Evolutionary conservation across 148 eudicot genomes (phyloP), one percentile per base, ranked within the genome.

Genomic region (Nyssa sinensis): DNA sequence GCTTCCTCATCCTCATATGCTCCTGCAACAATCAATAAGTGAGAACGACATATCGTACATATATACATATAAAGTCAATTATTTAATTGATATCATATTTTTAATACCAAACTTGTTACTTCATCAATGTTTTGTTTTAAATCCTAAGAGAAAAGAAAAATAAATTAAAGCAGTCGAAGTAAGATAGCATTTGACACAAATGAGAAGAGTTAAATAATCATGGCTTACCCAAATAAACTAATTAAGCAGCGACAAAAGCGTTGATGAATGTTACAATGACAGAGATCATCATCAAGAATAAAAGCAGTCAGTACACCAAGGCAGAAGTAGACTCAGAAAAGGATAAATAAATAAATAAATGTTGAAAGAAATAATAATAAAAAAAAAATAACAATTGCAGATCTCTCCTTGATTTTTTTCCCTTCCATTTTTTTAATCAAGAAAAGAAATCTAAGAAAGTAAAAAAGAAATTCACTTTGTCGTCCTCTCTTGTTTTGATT

Each of bases 221-320:
- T n/a, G n/a, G 67, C 90, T 84, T 88, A 95, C 98, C 98, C 86
- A 95, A 85, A 88, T 95, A 95, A 82, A 95, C 98, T 95, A 79
- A 57, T 55, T 55, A 55, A 75, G 62, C 70, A 70, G 78, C 81
- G 86, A 72, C 78, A 83, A 77, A 61, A 62, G 82, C 86, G 91
- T 70, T 68, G 64, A 80, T 67, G 86, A 87, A 82, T 84, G 89
- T 87, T 75, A 75, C 73, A 80, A 74, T 49, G 81, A 77, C 80
- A 75, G 80, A 70, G 83, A 76, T 82, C n/a, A n/a, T n/a, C n/a
- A 61, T 68, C 25, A 64, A 69, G 67, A 79, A 79, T 70, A 81
- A 71, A 86, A 77, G 75, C 29, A 77, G 90, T 91, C 88, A 91
- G 94, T 83, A 72, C 78, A 35, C 47, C 37, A 25, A 34, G 21